Percentiles rank a stretch among this genome's conserved stretches.
Conservation (phyloP, 169 alveolate species). For the Plasmodium gonderi region DNA sequence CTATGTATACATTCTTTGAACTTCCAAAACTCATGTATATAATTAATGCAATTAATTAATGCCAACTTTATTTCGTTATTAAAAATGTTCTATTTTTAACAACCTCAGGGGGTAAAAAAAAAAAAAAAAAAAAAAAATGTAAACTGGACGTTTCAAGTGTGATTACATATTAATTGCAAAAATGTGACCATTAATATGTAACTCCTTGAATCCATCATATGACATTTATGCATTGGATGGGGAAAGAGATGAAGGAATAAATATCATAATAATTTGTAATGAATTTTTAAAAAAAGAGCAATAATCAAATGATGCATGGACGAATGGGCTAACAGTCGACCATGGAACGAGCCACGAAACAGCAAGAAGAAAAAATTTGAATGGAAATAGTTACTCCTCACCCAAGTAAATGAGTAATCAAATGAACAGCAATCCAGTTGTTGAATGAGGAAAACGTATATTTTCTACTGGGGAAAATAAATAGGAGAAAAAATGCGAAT, state of each 20-base stretch:
- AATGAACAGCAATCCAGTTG: neutral
- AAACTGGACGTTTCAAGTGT: neutral
- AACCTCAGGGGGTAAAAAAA: constrained; percentile 16
- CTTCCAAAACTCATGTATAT: neutral
- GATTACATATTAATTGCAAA: neutral
- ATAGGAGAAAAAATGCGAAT: neutral
- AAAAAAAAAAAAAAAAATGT: neutral
- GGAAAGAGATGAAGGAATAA: neutral
- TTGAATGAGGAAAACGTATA: constrained; percentile 5
- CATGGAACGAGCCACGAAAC: neutral
- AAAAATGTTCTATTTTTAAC: neutral
- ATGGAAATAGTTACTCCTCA: neutral
- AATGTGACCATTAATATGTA: neutral
- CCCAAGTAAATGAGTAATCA: neutral
- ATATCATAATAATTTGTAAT: neutral
- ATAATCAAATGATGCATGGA: too few relatives aligned
- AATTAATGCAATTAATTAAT: neutral
- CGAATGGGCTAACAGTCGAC: neutral
- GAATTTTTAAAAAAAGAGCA: neutral
- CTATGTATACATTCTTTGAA: neutral
- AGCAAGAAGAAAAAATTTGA: neutral
- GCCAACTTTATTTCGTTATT: constrained; percentile 4
- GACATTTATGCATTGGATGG: neutral
- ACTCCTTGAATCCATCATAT: neutral
- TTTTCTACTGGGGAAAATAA: neutral